Conservation (phyloP, 1,284 basidiomycete species). For the Gomphus sp. region DNA sequence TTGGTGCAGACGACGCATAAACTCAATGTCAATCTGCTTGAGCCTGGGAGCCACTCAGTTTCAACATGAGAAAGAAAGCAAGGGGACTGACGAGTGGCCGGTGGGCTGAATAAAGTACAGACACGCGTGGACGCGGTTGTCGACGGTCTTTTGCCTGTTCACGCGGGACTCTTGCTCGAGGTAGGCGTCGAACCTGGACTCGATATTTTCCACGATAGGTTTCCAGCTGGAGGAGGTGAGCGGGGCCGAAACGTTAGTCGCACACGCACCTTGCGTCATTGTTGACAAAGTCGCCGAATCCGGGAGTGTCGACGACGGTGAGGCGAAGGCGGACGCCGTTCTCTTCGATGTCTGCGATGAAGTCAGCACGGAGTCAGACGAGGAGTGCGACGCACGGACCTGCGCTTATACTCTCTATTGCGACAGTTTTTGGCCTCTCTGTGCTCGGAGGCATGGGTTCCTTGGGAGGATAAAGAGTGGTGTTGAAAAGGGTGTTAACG, state of each 20-base stretch:
- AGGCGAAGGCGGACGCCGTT: slow-evolving; percentile 89
- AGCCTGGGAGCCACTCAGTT: slow-evolving; percentile 41
- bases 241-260: slow-evolving; percentile 10
- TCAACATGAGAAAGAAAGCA: not conserved
- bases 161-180: slow-evolving; percentile 97
- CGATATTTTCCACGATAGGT: slow-evolving; percentile 95
- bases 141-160: slow-evolving; percentile 78
- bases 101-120: slow-evolving; percentile 98
- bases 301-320: slow-evolving; percentile 96
- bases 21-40: slow-evolving; percentile 95
- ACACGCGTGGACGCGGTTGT: slow-evolving; percentile 89
- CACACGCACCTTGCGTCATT: slow-evolving; percentile 81
- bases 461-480: slow-evolving; percentile 84
- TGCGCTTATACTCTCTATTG: slow-evolving; percentile 93
- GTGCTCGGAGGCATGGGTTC: slow-evolving; percentile 74
- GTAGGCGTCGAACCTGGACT: slow-evolving; percentile 92
- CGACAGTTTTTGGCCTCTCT: slow-evolving; percentile 85
- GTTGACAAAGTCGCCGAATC: slow-evolving; percentile 97
- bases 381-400: slow-evolving; percentile 42
- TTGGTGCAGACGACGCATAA: slow-evolving; percentile 92
- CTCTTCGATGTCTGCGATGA: slow-evolving; percentile 85
- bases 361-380: slow-evolving; percentile 10
- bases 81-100: slow-evolving; percentile 77
- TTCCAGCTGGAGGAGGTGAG: slow-evolving; percentile 68
- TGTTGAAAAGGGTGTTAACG: slow-evolving; percentile 97